Percentiles rank a stretch among this genome's conserved stretches.
Evolutionary conservation across 2,329 filamentous ascomycete species (phyloP).

Genomic region (Botrytis tulipae): DNA sequence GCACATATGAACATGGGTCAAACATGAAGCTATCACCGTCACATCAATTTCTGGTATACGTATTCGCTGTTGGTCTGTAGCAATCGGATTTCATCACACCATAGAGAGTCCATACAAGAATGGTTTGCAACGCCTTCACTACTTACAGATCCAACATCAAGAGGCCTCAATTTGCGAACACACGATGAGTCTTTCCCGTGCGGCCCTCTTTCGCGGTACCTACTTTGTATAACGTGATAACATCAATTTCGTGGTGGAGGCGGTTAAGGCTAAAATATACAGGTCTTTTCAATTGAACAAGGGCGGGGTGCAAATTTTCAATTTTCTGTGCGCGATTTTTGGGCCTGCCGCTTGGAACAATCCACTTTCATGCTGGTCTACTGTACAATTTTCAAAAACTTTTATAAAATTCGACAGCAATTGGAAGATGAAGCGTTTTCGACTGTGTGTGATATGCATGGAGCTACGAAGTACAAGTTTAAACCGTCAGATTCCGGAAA

Average conservation of each 20-base stretch:
- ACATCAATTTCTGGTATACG: background rate
- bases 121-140: background rate
- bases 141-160: conserved; percentile 8
- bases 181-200: conserved; percentile 16
- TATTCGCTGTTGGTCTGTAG: conserved; percentile 7
- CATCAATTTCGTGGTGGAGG: conserved; percentile 5
- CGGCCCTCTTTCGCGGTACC: background rate
- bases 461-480: background rate
- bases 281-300: conserved; percentile 7
- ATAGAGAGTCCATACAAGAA: conserved; percentile 6
- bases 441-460: background rate
- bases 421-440: background rate
- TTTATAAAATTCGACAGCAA: background rate
- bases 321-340: conserved; percentile 6
- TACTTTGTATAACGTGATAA: conserved; percentile 10
- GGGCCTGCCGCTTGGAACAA: background rate
- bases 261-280: conserved; percentile 4
- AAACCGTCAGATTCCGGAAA: conserved; percentile 4
- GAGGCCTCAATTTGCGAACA: conserved; percentile 1
- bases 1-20: conserved; percentile 16
- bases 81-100: conserved; percentile 12
- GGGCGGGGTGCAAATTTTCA: conserved; percentile 12
- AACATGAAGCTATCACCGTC: conserved; percentile 10
- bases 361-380: conserved; percentile 10
- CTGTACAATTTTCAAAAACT: background rate